Evolutionary conservation across 2,329 filamentous ascomycete species (phyloP).

Genomic region (Chalara sp.): DNA sequence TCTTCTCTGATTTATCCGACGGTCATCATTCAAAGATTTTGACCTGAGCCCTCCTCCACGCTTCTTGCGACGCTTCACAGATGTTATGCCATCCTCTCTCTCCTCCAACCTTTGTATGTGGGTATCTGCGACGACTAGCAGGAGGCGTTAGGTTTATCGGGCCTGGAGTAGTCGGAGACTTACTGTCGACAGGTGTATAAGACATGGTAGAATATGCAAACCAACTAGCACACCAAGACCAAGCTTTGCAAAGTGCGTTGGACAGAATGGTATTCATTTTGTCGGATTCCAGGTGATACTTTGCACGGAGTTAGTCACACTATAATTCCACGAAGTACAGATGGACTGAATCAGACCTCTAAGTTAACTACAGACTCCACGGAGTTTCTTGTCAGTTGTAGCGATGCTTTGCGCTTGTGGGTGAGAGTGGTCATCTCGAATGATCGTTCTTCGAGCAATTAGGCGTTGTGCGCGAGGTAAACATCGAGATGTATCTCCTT

Average conservation of each 20-base stretch:
- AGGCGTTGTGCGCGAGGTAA: not conserved
- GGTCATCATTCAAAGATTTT: conserved; percentile 3
- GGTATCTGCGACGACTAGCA: conserved; percentile 9
- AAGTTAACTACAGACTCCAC: not conserved
- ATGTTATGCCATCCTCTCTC: conserved; percentile 10
- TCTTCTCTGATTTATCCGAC: not conserved
- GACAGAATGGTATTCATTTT: too few species aligned
- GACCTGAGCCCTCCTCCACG: conserved; percentile 4
- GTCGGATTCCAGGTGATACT: too few species aligned
- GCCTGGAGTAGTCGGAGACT: not conserved
- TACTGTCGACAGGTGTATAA: conserved; percentile 5
- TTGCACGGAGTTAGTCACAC: too few species aligned
- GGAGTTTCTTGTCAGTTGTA: conserved; percentile 15
- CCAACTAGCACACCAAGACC: not conserved
- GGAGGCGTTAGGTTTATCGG: conserved; percentile 5
- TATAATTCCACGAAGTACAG: too few species aligned
- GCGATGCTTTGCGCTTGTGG: conserved; percentile 19
- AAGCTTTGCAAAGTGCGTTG: not conserved
- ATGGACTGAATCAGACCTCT: too few species aligned
- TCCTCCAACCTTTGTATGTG: conserved; percentile 10
- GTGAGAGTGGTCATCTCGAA: conserved; percentile 12
- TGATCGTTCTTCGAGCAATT: conserved; percentile 1
- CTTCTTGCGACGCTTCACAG: conserved; percentile 16
- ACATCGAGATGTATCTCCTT: conserved; percentile 4
- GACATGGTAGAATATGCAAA: conserved; percentile 7